Evolutionary conservation across 208 protist genomes (phyloP).

Genomic region (Crithidia thermophila): DNA sequence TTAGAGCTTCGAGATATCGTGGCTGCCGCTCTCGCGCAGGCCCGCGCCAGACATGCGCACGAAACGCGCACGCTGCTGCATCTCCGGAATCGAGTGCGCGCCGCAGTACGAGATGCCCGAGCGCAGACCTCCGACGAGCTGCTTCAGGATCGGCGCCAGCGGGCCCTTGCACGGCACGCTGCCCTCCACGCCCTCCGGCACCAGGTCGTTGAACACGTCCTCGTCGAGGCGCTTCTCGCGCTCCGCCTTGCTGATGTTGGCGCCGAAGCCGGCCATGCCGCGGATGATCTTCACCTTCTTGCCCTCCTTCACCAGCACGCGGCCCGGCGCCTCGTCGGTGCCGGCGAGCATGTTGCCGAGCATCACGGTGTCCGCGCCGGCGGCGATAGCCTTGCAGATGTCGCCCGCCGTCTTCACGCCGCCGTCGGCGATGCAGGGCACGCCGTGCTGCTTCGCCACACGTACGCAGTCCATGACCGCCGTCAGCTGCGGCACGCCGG

Average conservation of each 20-base stretch:
- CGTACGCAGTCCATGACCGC: conserved; percentile 79
- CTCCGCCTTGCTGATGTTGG: conserved; percentile 91
- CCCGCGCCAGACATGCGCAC: conserved; percentile 85
- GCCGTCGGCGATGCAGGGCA: conserved; percentile 92
- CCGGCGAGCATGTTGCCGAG: conserved; percentile 90
- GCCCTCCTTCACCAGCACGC: conserved; percentile 89
- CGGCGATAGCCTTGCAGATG: conserved; percentile 90
- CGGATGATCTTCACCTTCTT: conserved; percentile 93
- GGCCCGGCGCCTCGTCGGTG: conserved; percentile 89
- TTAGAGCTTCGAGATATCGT: conserved; percentile 91
- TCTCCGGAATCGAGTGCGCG: conserved; percentile 69
- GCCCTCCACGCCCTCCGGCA: conserved; percentile 91
- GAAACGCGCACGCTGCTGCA: conserved; percentile 82
- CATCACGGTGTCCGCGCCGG: conserved; percentile 90
- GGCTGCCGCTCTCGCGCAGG: conserved; percentile 85
- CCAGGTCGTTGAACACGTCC: conserved; percentile 87
- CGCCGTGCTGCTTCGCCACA: conserved; percentile 59
- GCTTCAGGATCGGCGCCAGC: conserved; percentile 73
- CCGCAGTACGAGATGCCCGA: conserved; percentile 93
- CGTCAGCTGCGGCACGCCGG: conserved; percentile 87
- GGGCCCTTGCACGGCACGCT: conserved; percentile 87
- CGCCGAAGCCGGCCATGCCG: conserved; percentile 91
- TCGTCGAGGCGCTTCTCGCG: conserved; percentile 81
- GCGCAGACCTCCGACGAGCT: conserved; percentile 89
- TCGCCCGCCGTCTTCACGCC: conserved; percentile 84